Percentiles rank a stretch among this genome's conserved stretches.
phyloP scores from a whole-genome alignment of 2,329 filamentous ascomycete species.

The Talaromyces verruculosus region DNA sequence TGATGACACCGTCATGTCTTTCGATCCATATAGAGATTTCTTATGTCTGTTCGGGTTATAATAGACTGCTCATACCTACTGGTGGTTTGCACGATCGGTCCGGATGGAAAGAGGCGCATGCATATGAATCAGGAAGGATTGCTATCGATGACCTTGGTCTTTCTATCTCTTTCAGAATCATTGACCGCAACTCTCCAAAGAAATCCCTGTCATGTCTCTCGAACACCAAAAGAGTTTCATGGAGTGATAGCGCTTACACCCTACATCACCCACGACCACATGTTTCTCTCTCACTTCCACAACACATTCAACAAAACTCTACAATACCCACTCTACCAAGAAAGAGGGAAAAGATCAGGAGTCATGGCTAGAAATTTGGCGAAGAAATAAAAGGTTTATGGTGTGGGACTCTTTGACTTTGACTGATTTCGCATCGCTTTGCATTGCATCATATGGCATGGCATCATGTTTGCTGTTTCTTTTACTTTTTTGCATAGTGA shows the following conservation, averaged over 20 bases:
- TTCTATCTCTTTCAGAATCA: background rate
- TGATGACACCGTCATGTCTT: background rate
- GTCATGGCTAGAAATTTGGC: slow-evolving; percentile 2
- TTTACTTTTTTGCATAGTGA: slow-evolving; percentile 9
- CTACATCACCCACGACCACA: background rate
- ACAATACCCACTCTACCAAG: background rate
- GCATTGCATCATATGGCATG: slow-evolving; percentile 13
- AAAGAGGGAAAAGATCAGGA: background rate
- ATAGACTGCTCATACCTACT: background rate
- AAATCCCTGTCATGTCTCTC: background rate
- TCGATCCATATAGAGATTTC: slow-evolving; percentile 1
- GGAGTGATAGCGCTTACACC: background rate
- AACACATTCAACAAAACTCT: background rate
- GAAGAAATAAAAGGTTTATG: background rate
- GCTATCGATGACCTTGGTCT: background rate
- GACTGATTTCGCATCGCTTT: slow-evolving; percentile 6
- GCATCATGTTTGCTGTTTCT: slow-evolving; percentile 7
- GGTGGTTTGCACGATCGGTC: slow-evolving; percentile 1
- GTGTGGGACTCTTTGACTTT: slow-evolving; percentile 8
- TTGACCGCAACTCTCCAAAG: background rate
- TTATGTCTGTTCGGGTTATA: background rate
- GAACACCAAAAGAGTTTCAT: background rate
- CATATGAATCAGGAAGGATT: background rate
- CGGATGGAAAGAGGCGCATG: background rate
- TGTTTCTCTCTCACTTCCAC: background rate